These are phyloP conservation scores for Tetrahymena borealis DNA, from an alignment of 73 alveolate genomes.

Conservation along the genomic window DNA sequence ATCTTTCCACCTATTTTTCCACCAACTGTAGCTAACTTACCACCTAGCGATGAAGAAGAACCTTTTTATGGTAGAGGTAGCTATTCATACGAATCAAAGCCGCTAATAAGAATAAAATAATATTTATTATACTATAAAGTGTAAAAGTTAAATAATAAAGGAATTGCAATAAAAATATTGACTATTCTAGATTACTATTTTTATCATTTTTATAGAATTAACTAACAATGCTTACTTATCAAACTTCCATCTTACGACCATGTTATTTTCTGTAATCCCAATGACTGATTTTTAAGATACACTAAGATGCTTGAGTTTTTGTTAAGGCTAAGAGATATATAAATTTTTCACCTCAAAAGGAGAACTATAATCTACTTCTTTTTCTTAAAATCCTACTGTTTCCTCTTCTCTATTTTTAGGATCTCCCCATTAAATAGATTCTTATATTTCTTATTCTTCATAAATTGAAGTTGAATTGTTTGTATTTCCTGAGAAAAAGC, in stretches of 20 bases:
- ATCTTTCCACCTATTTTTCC: neutral
- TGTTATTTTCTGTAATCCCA: neutral
- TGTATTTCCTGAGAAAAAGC: too few relatives aligned
- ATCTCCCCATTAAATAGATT: neutral
- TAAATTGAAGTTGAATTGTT: neutral
- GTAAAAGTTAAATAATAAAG: too few relatives aligned
- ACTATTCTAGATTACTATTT: too few relatives aligned
- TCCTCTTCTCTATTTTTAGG: neutral
- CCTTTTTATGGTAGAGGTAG: neutral
- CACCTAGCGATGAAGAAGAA: neutral
- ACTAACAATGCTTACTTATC: neutral
- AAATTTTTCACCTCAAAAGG: neutral
- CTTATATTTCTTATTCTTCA: neutral
- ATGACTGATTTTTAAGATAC: neutral
- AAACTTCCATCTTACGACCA: neutral
- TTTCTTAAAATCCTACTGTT: neutral
- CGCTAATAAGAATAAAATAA: neutral
- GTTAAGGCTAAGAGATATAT: neutral
- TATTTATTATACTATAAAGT: too few relatives aligned
- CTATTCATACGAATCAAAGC: neutral
- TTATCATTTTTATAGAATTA: too few relatives aligned
- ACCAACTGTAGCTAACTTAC: neutral
- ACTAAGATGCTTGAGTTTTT: neutral
- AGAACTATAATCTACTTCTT: neutral
- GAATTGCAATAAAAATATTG: too few relatives aligned